phyloP scores from a whole-genome alignment of 352 stramenopile genomes.

The Phytophthora lateralis region DNA sequence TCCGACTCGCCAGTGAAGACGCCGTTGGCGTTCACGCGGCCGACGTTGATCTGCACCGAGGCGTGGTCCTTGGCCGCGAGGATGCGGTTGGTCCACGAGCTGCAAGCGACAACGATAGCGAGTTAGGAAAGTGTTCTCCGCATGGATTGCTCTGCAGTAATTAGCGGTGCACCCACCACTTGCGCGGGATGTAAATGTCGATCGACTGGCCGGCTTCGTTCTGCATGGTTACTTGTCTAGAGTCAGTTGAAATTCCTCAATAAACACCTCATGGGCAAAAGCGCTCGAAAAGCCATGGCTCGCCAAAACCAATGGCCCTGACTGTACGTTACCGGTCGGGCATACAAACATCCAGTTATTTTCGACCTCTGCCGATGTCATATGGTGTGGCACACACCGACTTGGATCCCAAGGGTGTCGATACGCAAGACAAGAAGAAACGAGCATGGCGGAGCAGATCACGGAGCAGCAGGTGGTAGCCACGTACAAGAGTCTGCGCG shows the following conservation, averaged over 20 bases:
- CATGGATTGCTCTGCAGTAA: not conserved
- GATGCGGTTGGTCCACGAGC: constrained; percentile 98
- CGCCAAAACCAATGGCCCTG: constrained; percentile 76
- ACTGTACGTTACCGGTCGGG: constrained; percentile 82
- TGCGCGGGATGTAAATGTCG: constrained; percentile 98
- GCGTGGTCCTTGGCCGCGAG: constrained; percentile 98
- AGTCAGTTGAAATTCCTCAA: constrained; percentile 72
- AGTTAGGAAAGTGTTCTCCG: constrained; percentile 7
- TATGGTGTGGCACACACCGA: constrained; percentile 10
- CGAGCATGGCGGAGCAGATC: constrained; percentile 59
- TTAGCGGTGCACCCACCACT: constrained; percentile 80
- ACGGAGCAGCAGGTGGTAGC: constrained; percentile 88
- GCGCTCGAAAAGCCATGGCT: not conserved
- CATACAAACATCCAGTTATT: constrained; percentile 53
- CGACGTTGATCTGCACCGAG: constrained; percentile 98
- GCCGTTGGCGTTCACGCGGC: constrained; percentile 96
- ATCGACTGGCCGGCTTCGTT: constrained; percentile 98
- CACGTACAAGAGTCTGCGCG: constrained; percentile 87
- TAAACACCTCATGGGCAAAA: constrained; percentile 11
- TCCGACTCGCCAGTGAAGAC: constrained; percentile 97
- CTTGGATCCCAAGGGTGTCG: not conserved
- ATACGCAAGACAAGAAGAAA: constrained; percentile 7
- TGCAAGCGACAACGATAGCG: constrained; percentile 19
- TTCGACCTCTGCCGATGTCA: constrained; percentile 1
- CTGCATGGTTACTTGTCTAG: constrained; percentile 92